Conservation (phyloP, 306 rosid species). For the Quercus rubra region DNA sequence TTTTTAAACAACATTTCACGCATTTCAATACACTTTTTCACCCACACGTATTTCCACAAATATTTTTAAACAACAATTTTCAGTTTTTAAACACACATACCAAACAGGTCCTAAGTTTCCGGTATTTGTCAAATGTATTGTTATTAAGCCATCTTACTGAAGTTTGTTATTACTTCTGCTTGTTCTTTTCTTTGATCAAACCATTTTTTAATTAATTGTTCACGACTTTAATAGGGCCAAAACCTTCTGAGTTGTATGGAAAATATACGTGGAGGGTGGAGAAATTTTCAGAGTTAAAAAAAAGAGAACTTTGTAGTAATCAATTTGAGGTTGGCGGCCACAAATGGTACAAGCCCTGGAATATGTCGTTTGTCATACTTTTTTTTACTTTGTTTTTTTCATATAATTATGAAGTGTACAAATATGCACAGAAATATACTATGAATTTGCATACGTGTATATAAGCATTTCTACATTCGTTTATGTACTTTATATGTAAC, state of each 20-base stretch:
- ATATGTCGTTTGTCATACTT: constrained; percentile 7
- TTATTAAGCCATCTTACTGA: not conserved
- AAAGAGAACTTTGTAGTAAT: constrained; percentile 92
- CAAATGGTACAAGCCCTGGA: constrained; percentile 68
- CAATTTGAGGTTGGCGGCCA: constrained; percentile 97
- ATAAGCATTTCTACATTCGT: not conserved
- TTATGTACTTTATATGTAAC: not conserved
- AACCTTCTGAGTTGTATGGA: constrained; percentile 84
- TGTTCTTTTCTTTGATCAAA: not conserved
- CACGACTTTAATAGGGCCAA: constrained; percentile 55
- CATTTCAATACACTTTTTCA: too few species aligned
- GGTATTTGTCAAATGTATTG: not conserved
- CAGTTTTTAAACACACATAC: too few species aligned
- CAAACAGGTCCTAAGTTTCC: too few species aligned
- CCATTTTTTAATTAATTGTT: constrained; percentile 9
- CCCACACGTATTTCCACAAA: too few species aligned
- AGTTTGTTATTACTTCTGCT: not conserved
- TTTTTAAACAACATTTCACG: too few species aligned
- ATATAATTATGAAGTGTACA: not conserved
- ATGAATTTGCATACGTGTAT: not conserved
- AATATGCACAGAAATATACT: not conserved
- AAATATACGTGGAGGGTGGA: constrained; percentile 96
- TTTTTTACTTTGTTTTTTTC: not conserved
- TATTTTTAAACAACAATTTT: too few species aligned
- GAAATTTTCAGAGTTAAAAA: constrained; percentile 90